phyloP scores from a whole-genome alignment of 1,284 basidiomycete species.

The Tylopilus orsonianus region DNA sequence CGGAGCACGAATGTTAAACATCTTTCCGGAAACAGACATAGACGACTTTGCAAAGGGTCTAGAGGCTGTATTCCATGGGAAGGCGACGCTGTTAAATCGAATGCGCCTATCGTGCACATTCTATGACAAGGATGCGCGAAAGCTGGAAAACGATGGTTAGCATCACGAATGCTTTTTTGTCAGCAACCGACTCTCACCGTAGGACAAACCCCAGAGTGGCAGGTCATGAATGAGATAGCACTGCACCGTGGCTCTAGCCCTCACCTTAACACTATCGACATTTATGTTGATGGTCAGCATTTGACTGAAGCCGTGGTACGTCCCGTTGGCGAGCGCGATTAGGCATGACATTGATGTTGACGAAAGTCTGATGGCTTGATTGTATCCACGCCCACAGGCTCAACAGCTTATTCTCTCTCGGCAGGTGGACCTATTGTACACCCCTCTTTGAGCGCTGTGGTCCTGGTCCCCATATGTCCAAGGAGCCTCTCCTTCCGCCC shows the following conservation, averaged over 20 bases:
- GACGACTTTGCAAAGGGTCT: conserved; percentile 79
- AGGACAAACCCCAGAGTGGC: conserved; percentile 67
- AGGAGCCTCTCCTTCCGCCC: conserved; percentile 91
- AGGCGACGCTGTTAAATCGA: conserved; percentile 78
- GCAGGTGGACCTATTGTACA: conserved; percentile 97
- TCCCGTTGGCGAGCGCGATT: conserved; percentile 24
- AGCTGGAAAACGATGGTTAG: conserved; percentile 61
- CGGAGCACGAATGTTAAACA: conserved; percentile 3
- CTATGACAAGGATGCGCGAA: conserved; percentile 57
- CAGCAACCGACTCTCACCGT: conserved; percentile 3
- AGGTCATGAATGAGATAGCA: conserved; percentile 97
- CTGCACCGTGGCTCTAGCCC: conserved; percentile 90
- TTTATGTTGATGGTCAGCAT: conserved; percentile 94
- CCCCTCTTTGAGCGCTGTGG: conserved; percentile 85
- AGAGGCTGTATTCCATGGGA: conserved; percentile 73
- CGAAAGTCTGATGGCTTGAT: conserved; percentile 90
- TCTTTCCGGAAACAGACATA: conserved; percentile 54
- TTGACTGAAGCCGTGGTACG: conserved; percentile 92
- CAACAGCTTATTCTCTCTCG: conserved; percentile 95
- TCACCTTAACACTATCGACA: conserved; percentile 92
- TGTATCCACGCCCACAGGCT: conserved; percentile 94
- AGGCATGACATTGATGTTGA: conserved; percentile 15
- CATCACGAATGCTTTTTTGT: conserved; percentile 2
- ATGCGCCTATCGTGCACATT: conserved; percentile 87
- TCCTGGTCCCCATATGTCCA: conserved; percentile 94